These are phyloP conservation scores for Vitis hybrid DNA, from an alignment of 177 flowering plant species.

Conservation along the genomic window DNA sequence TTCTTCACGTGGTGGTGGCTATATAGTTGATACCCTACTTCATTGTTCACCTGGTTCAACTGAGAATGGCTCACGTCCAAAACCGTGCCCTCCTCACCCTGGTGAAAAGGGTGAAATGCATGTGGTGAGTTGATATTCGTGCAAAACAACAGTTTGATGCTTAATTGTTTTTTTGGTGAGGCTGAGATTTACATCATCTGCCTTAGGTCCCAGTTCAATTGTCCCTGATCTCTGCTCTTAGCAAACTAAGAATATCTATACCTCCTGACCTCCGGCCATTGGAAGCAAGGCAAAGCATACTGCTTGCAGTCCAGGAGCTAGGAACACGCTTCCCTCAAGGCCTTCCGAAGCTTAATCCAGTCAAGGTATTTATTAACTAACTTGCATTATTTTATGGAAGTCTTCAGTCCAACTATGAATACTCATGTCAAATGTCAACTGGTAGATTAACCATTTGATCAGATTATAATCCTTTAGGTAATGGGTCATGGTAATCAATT, in stretches of 20 bases:
- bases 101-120: constrained; percentile 99
- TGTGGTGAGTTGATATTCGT: constrained; percentile 75
- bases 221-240: constrained; percentile 76
- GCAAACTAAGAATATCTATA: constrained; percentile 73
- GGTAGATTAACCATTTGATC: too few relatives aligned
- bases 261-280: constrained; percentile 89
- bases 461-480: too few relatives aligned
- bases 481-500: too few relatives aligned
- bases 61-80: constrained; percentile 85
- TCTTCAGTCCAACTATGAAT: too few relatives aligned
- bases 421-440: too few relatives aligned
- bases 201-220: constrained; percentile 92
- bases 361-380: constrained; percentile 47
- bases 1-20: constrained; percentile 60
- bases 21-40: constrained; percentile 92
- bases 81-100: constrained; percentile 88
- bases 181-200: constrained; percentile 14
- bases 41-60: constrained; percentile 78
- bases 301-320: constrained; percentile 84
- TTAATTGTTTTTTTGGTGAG: constrained; percentile 10
- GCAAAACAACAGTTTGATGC: constrained; percentile 25
- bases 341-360: constrained; percentile 94
- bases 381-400: neutral
- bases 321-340: constrained; percentile 80
- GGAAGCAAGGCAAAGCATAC: constrained; percentile 85